Conservation (phyloP, 768 basidiomycete species). For the Mycena pura region DNA sequence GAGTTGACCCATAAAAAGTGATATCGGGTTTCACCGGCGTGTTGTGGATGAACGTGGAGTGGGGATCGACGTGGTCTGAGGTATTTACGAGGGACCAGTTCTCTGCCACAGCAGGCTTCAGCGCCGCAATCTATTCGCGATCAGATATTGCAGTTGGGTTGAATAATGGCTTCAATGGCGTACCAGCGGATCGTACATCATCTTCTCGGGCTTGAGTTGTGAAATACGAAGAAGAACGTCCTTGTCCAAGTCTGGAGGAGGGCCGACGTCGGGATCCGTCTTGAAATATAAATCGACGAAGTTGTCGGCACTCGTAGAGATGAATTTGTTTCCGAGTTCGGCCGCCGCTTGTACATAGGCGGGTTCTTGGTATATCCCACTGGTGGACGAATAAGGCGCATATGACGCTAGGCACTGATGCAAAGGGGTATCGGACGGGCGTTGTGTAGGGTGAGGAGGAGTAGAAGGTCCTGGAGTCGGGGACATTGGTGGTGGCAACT, state of each 20-base stretch:
- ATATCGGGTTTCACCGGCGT: slow-evolving; percentile 16
- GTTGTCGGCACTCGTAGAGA: slow-evolving; percentile 4
- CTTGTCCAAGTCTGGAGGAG: slow-evolving; percentile 15
- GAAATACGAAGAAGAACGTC: slow-evolving; percentile 3
- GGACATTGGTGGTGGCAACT: too few relatives aligned
- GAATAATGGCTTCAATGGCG: too few relatives aligned
- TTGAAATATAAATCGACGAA: slow-evolving; percentile 5
- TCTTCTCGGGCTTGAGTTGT: slow-evolving; percentile 5
- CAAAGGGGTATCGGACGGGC: too few relatives aligned
- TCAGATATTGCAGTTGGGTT: neutral
- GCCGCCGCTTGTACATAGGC: too few relatives aligned
- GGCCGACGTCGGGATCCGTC: slow-evolving; percentile 7
- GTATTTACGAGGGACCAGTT: slow-evolving; percentile 12
- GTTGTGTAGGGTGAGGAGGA: too few relatives aligned
- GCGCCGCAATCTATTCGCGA: slow-evolving; percentile 2
- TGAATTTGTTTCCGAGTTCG: slow-evolving; percentile 12
- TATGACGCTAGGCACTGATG: too few relatives aligned
- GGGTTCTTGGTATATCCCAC: too few relatives aligned
- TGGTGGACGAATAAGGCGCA: too few relatives aligned
- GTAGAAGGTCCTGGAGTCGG: too few relatives aligned
- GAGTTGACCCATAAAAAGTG: slow-evolving; percentile 7
- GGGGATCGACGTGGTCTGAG: neutral
- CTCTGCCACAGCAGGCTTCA: slow-evolving; percentile 1
- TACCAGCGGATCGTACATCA: slow-evolving; percentile 16
- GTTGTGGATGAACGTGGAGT: neutral